Evolutionary conservation across 768 basidiomycete genomes (phyloP).

Genomic region (Rhodotorula babjevae): DNA sequence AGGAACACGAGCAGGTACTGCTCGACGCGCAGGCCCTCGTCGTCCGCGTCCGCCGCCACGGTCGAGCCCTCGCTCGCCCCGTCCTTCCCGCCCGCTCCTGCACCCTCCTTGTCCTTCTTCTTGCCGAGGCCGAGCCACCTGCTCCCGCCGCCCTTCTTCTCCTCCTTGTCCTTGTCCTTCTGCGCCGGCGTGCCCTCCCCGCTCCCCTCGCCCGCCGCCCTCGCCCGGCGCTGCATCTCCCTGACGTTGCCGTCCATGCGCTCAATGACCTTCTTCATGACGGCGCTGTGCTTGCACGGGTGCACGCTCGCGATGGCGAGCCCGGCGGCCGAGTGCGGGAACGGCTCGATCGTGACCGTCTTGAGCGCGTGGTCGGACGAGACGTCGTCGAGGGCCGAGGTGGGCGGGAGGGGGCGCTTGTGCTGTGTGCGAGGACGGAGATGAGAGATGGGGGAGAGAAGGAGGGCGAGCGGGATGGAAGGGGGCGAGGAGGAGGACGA

Average conservation of each 20-base stretch:
- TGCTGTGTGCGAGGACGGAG: conserved; percentile 55
- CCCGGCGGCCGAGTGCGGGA: conserved; percentile 76
- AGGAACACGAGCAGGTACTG: conserved; percentile 97
- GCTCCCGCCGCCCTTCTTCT: conserved; percentile 39
- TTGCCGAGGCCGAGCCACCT: conserved; percentile 62
- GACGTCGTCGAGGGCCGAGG: conserved; percentile 94
- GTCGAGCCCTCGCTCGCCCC: conserved; percentile 44
- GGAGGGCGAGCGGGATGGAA: not conserved
- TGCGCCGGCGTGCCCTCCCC: conserved; percentile 44
- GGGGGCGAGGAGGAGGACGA: not conserved
- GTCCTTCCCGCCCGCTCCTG: conserved; percentile 18
- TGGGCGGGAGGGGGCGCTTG: conserved; percentile 75
- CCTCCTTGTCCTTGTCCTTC: conserved; percentile 49
- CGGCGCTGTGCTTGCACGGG: conserved; percentile 96
- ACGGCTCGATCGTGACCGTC: conserved; percentile 96
- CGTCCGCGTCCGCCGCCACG: conserved; percentile 39
- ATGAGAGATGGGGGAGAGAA: too few relatives aligned
- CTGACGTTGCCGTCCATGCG: conserved; percentile 88
- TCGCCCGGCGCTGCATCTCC: conserved; percentile 63
- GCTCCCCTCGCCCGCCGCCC: conserved; percentile 19
- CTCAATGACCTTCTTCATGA: conserved; percentile 99
- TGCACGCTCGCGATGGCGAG: conserved; percentile 85
- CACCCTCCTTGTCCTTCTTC: conserved; percentile 58
- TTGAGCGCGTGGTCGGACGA: conserved; percentile 96
- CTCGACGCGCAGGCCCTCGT: conserved; percentile 85